Evolutionary conservation across 176 grass and related monocot genomes (phyloP).

Genomic region (Oryza rufipogon): DNA sequence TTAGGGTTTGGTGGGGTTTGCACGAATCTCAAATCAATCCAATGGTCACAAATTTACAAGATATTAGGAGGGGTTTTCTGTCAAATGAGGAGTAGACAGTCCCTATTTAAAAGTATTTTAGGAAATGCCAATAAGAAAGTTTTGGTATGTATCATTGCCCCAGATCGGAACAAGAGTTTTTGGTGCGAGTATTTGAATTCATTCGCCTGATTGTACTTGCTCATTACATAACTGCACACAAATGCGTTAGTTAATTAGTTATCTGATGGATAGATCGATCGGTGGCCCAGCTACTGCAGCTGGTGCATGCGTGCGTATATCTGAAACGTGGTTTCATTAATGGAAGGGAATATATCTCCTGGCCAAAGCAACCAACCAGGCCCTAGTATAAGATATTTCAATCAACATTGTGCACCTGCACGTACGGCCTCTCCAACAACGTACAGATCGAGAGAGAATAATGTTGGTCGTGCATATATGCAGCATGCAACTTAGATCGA

Average conservation of each 20-base stretch:
- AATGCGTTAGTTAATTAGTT: not conserved
- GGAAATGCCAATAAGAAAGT: too few species aligned
- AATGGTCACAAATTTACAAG: too few species aligned
- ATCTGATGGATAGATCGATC: not conserved
- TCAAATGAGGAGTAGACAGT: too few species aligned
- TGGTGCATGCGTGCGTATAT: too few species aligned
- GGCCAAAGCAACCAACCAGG: not conserved
- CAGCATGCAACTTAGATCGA: not conserved
- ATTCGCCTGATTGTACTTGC: not conserved
- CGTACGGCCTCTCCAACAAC: not conserved
- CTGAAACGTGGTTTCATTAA: not conserved
- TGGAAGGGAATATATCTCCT: not conserved
- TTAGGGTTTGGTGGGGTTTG: too few species aligned
- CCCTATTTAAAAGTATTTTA: too few species aligned
- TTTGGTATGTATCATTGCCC: too few species aligned
- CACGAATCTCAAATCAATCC: too few species aligned
- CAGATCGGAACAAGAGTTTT: not conserved
- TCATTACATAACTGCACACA: not conserved
- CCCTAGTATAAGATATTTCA: not conserved
- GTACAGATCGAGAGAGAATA: not conserved
- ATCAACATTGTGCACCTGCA: not conserved
- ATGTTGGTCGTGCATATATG: conserved; percentile 4
- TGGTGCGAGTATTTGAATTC: not conserved
- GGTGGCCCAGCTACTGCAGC: not conserved
- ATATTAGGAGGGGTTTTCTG: too few species aligned